Conservation (phyloP, 2,329 filamentous ascomycete species). For the Hymenoscyphus albidus region DNA sequence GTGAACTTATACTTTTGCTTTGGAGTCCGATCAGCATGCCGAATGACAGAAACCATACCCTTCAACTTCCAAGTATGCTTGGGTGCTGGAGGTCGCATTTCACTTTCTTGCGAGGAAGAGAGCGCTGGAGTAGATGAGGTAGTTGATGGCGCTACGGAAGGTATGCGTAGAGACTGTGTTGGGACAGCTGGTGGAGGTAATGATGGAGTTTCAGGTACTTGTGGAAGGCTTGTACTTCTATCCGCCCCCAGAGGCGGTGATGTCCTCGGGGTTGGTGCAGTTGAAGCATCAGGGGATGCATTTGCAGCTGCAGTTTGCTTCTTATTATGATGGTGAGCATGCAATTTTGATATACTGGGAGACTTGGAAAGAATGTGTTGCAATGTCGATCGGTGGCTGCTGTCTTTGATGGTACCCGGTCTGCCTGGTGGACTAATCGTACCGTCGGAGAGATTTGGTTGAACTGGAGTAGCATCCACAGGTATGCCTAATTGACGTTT, state of each 20-base stretch:
- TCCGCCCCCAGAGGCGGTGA: conserved; percentile 28
- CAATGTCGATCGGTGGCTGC: conserved; percentile 46
- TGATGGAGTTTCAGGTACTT: conserved; percentile 24
- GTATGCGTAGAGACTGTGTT: conserved; percentile 15
- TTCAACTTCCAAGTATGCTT: conserved; percentile 98
- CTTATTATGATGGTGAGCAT: conserved; percentile 43
- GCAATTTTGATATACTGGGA: conserved; percentile 57
- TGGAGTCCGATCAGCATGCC: conserved; percentile 93
- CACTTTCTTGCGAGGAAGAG: conserved; percentile 12
- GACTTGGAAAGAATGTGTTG: conserved; percentile 58
- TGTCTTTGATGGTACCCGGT: conserved; percentile 36
- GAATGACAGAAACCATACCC: conserved; percentile 92
- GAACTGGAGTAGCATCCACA: conserved; percentile 36
- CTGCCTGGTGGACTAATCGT: conserved; percentile 16
- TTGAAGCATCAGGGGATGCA: conserved; percentile 43
- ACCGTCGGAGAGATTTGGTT: conserved; percentile 19
- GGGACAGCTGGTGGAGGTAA: conserved; percentile 29
- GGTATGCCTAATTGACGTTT: conserved; percentile 49
- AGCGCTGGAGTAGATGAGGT: conserved; percentile 23
- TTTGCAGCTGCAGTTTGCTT: conserved; percentile 40
- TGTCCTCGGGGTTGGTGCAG: conserved; percentile 27
- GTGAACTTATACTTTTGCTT: conserved; percentile 99
- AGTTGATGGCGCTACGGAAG: conserved; percentile 24
- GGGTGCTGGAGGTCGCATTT: conserved; percentile 54
- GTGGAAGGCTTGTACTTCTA: conserved; percentile 22